Percentiles rank a stretch among this genome's conserved stretches.
Evolutionary conservation across 1,284 basidiomycete species (phyloP).

Genomic region (Ceratobasidium sp.): DNA sequence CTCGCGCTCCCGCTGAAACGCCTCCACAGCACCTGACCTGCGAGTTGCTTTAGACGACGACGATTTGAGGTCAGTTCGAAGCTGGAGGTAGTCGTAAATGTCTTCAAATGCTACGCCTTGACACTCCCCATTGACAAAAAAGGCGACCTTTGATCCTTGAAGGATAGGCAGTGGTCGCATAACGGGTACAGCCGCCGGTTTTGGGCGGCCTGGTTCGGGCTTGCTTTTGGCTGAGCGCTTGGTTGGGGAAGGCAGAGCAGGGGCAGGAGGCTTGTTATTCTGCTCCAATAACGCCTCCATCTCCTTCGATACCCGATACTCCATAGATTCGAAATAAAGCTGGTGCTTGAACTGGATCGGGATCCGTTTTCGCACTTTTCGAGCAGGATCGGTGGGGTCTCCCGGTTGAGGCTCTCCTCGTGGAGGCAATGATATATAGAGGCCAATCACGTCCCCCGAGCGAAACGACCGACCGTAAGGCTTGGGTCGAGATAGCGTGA

Average conservation of each 20-base stretch:
- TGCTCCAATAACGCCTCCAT: slow-evolving; percentile 86
- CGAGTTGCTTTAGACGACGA: slow-evolving; percentile 50
- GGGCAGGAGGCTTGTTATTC: slow-evolving; percentile 50
- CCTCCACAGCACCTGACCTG: slow-evolving; percentile 59
- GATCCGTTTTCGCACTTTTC: slow-evolving; percentile 84
- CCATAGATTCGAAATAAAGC: slow-evolving; percentile 93
- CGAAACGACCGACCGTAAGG: slow-evolving; percentile 80
- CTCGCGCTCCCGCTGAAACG: slow-evolving; percentile 76
- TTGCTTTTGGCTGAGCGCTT: slow-evolving; percentile 57
- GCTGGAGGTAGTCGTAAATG: slow-evolving; percentile 89
- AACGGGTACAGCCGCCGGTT: slow-evolving; percentile 57
- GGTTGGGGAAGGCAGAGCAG: slow-evolving; percentile 58
- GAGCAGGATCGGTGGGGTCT: slow-evolving; percentile 69
- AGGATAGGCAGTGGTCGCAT: slow-evolving; percentile 76
- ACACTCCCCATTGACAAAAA: slow-evolving; percentile 91
- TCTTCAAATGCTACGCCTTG: slow-evolving; percentile 89
- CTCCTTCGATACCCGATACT: slow-evolving; percentile 92
- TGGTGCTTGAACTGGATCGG: slow-evolving; percentile 97
- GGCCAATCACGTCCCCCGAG: slow-evolving; percentile 90
- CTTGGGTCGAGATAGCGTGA: slow-evolving; percentile 82
- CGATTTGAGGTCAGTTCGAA: slow-evolving; percentile 60
- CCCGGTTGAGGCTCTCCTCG: slow-evolving; percentile 64
- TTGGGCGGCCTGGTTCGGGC: slow-evolving; percentile 51
- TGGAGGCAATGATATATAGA: slow-evolving; percentile 90
- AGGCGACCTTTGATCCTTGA: slow-evolving; percentile 79